These are phyloP conservation scores for Hyphopichia pseudoburtonii DNA, from an alignment of 1,139 yeast species.

Conservation along the genomic window DNA sequence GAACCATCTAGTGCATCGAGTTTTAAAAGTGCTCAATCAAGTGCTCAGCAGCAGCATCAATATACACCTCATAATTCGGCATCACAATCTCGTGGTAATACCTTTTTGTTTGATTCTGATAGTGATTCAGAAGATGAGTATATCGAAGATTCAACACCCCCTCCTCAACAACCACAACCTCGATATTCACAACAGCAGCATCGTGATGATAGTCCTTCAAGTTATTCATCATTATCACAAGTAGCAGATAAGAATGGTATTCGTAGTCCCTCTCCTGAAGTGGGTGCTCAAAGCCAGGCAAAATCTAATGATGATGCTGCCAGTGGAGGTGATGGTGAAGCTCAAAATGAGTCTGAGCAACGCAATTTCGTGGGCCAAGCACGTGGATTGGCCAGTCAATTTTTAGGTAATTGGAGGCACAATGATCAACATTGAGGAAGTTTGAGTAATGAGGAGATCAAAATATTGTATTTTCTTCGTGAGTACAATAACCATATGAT, in stretches of 20 bases:
- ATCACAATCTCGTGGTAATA: slow-evolving; percentile 12
- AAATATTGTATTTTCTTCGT: too few species aligned
- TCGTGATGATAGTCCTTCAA: slow-evolving; percentile 7
- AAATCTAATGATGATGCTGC: not conserved
- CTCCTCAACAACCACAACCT: not conserved
- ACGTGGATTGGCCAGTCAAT: slow-evolving; percentile 39
- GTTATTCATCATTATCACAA: slow-evolving; percentile 47
- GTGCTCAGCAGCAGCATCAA: too few species aligned
- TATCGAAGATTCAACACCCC: slow-evolving; percentile 12
- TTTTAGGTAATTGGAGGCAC: slow-evolving; percentile 34
- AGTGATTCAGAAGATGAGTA: slow-evolving; percentile 33
- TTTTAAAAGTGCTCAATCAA: slow-evolving; percentile 1
- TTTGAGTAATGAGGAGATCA: too few species aligned
- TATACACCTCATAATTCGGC: too few species aligned
- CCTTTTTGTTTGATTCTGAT: slow-evolving; percentile 36
- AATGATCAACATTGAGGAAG: too few species aligned
- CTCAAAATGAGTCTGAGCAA: slow-evolving; percentile 2
- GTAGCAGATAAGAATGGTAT: slow-evolving; percentile 51
- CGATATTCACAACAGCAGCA: not conserved
- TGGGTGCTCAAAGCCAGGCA: not conserved
- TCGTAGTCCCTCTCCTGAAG: slow-evolving; percentile 31
- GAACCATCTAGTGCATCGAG: slow-evolving; percentile 4
- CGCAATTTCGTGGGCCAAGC: slow-evolving; percentile 38
- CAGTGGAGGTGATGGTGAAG: not conserved
- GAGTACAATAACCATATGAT: too few species aligned